These are phyloP conservation scores for Diaporthe aspalathi DNA, from an alignment of 2,329 filamentous ascomycete genomes.

Conservation along the genomic window DNA sequence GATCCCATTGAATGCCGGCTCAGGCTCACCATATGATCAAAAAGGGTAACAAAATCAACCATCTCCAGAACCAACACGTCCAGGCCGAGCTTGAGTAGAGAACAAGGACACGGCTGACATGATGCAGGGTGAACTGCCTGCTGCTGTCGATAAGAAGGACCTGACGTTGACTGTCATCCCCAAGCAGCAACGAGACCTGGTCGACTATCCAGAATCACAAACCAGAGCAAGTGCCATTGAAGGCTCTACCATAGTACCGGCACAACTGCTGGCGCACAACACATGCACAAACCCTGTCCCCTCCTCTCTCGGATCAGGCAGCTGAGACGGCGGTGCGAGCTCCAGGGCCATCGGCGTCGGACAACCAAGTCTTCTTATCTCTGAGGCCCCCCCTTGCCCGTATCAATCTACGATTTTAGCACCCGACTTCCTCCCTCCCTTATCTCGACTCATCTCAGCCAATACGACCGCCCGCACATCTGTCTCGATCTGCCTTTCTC, in stretches of 20 bases:
- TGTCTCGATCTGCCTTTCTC: conserved; percentile 31
- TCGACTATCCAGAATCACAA: neutral
- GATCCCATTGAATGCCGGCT: neutral
- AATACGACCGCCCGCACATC: conserved; percentile 14
- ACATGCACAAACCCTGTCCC: conserved; percentile 13
- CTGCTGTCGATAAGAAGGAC: neutral
- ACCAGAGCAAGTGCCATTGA: neutral
- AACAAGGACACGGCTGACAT: neutral
- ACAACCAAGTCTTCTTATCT: conserved; percentile 30
- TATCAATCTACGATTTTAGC: conserved; percentile 25
- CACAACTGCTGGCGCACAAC: neutral
- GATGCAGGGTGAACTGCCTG: neutral
- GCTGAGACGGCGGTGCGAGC: conserved; percentile 6
- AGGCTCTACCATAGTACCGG: too few relatives aligned
- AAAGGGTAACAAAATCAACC: neutral
- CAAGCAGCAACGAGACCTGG: neutral
- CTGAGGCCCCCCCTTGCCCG: conserved; percentile 20
- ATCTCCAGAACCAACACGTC: neutral
- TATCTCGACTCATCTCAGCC: conserved; percentile 31
- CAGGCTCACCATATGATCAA: neutral
- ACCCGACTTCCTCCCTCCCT: conserved; percentile 21
- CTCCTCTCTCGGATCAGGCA: neutral
- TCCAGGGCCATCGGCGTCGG: neutral
- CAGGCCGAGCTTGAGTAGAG: neutral
- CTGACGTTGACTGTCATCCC: neutral